These are phyloP conservation scores for Penicillium simplicissimum DNA, from an alignment of 495 filamentous ascomycete genomes.

Conservation along the genomic window DNA sequence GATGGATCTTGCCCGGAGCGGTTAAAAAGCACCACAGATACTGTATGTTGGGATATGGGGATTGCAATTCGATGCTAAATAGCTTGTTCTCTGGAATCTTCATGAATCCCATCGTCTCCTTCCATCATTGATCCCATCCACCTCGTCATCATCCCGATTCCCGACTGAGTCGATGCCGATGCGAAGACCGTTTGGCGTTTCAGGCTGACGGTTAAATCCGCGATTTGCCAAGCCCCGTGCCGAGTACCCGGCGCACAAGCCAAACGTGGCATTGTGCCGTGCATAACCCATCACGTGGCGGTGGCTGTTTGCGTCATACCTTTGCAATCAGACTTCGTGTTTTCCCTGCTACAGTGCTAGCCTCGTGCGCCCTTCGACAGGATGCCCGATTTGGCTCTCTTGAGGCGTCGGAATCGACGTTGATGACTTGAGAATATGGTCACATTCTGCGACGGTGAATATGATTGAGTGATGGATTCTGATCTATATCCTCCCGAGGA, in stretches of 20 bases:
- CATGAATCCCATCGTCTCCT: not conserved
- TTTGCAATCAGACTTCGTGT: constrained; percentile 1
- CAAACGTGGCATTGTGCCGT: constrained; percentile 7
- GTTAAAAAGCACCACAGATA: no score
- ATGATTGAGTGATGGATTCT: not conserved
- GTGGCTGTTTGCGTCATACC: constrained; percentile 4
- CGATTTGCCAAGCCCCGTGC: constrained; percentile 1
- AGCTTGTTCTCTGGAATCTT: no score
- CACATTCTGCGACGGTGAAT: not conserved
- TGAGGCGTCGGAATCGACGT: not conserved
- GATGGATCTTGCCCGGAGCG: no score
- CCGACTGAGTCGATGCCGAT: not conserved
- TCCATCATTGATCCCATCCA: not conserved
- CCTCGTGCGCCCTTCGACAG: not conserved
- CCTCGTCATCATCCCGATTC: not conserved
- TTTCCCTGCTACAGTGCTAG: not conserved
- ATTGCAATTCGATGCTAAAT: no score
- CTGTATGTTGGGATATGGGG: no score
- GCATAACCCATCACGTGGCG: constrained; percentile 9
- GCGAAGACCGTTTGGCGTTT: not conserved
- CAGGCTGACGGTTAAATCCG: not conserved
- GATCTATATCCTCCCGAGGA: not conserved
- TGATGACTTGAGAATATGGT: not conserved
- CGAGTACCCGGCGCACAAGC: constrained; percentile 17
- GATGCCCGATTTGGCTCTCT: not conserved